phyloP scores from a whole-genome alignment of 164 flowering plant species.

The Amborella trichopoda region DNA sequence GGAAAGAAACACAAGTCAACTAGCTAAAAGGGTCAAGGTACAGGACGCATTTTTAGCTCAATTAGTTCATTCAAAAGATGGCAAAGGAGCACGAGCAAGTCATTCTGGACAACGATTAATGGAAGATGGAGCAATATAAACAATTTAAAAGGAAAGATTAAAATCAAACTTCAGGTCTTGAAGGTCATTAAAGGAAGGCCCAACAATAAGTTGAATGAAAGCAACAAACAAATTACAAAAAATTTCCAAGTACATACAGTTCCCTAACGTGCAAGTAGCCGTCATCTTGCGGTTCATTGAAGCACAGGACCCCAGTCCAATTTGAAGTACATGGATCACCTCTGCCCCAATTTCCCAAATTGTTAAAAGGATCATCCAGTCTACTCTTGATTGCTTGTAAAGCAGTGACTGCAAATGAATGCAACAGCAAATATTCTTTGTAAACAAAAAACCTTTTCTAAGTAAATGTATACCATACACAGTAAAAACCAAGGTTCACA shows the following conservation, averaged over 20 bases:
- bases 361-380: conserved; percentile 36
- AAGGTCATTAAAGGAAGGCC: no score
- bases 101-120: no score
- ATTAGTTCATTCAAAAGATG: no score
- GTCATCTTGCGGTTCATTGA: conserved; percentile 20
- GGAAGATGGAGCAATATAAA: not conserved
- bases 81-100: no score
- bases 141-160: not conserved
- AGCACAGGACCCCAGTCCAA: conserved; percentile 71
- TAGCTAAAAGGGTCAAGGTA: no score
- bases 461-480: no score
- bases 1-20: no score
- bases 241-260: conserved; percentile 31
- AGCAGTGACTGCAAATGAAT: conserved; percentile 60
- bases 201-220: no score
- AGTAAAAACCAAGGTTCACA: no score
- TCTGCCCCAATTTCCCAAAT: conserved; percentile 42
- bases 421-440: no score
- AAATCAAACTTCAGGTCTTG: not conserved
- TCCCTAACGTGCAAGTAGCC: conserved; percentile 53
- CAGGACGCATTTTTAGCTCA: no score
- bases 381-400: conserved; percentile 31
- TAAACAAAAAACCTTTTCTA: no score
- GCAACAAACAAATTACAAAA: not conserved
- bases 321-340: conserved; percentile 73